Conservation (phyloP, 805 yeast species). For the Pichia sporocuriosa region DNA sequence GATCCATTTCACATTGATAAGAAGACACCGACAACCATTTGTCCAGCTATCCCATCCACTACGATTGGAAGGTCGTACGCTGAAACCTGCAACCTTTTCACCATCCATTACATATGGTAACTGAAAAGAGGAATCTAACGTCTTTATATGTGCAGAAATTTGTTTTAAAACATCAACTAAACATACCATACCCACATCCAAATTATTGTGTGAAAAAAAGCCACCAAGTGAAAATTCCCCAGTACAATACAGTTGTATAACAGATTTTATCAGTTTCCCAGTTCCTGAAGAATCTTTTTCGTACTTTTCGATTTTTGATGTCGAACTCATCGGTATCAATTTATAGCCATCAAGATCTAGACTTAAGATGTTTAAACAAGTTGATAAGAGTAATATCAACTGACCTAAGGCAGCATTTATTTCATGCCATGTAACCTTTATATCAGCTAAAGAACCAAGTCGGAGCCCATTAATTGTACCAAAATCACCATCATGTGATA, state of each 20-base stretch:
- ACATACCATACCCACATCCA: constrained; percentile 79
- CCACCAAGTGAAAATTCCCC: constrained; percentile 72
- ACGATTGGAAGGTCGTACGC: constrained; percentile 61
- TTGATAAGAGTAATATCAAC: constrained; percentile 58
- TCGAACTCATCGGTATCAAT: constrained; percentile 77
- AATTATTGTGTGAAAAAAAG: constrained; percentile 61
- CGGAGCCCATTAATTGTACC: constrained; percentile 84
- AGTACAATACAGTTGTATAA: constrained; percentile 54
- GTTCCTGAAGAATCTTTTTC: constrained; percentile 29
- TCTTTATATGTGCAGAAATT: constrained; percentile 39
- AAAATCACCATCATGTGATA: constrained; percentile 76
- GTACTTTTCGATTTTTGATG: constrained; percentile 62
- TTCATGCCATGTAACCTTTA: constrained; percentile 79
- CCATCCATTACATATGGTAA: constrained; percentile 68
- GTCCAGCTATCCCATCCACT: constrained; percentile 80
- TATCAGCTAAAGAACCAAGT: constrained; percentile 58
- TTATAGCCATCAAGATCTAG: constrained; percentile 53
- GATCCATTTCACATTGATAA: constrained; percentile 81
- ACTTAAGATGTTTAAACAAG: constrained; percentile 51
- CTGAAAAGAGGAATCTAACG: constrained; percentile 49
- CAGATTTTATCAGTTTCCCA: constrained; percentile 30
- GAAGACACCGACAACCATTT: constrained; percentile 71
- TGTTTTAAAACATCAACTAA: constrained; percentile 54
- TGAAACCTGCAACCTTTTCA: constrained; percentile 71
- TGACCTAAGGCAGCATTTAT: constrained; percentile 91